These are phyloP conservation scores for Colletotrichum agaves DNA, from an alignment of 2,329 filamentous ascomycete genomes.

Conservation along the genomic window DNA sequence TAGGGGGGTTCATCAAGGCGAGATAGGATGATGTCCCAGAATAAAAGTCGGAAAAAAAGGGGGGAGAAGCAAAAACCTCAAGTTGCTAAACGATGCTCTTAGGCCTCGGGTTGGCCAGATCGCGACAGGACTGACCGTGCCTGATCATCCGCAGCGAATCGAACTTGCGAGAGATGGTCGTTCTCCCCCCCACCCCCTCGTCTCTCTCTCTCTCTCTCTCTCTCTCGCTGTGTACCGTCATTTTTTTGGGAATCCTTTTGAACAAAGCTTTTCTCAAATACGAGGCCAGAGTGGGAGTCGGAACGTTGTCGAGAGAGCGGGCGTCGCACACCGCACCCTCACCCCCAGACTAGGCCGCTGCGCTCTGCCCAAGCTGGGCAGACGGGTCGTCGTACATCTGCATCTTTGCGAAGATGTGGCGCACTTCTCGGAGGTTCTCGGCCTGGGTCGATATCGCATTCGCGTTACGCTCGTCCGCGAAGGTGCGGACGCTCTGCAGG, in stretches of 20 bases:
- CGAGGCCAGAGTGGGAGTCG: no score
- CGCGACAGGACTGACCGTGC: neutral
- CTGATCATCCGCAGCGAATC: neutral
- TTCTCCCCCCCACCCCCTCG: no score
- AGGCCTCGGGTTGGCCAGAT: neutral
- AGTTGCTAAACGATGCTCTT: conserved; percentile 1
- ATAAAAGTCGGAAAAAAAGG: neutral
- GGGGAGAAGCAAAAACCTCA: neutral
- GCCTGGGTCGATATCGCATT: conserved; percentile 66
- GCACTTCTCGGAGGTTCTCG: conserved; percentile 79
- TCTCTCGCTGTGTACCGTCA: no score
- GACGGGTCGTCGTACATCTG: conserved; percentile 42
- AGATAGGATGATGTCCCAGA: no score
- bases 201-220: no score
- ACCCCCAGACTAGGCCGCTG: neutral
- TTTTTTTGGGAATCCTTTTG: no score
- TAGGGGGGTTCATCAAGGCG: no score
- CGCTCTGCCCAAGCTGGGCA: neutral
- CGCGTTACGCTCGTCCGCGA: conserved; percentile 81
- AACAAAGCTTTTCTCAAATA: no score
- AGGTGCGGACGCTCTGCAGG: conserved; percentile 79
- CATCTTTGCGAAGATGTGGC: conserved; percentile 76
- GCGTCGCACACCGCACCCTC: no score
- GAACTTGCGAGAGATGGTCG: neutral
- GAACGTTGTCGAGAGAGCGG: no score